Percentiles rank a stretch among this genome's conserved stretches.
Evolutionary conservation across 495 filamentous ascomycete genomes (phyloP).

Genomic region (Neurospora africana): DNA sequence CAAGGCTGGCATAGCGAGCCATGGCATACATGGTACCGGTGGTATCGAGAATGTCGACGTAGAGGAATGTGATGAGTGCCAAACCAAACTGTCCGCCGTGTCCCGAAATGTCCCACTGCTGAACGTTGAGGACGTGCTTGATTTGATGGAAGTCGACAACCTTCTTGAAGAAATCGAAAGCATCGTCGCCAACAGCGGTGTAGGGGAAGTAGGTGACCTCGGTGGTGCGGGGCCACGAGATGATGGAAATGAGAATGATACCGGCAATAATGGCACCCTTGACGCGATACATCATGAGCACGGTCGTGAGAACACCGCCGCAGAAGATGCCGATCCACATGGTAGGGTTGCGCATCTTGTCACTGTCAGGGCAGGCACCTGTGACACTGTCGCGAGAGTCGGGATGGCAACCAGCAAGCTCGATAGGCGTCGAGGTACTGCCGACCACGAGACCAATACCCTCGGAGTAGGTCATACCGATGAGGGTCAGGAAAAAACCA

Average conservation of each 20-base stretch:
- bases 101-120: slow-evolving; percentile 55
- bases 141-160: slow-evolving; percentile 74
- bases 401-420: slow-evolving; percentile 54
- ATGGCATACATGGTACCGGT: slow-evolving; percentile 76
- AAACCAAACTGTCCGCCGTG: slow-evolving; percentile 60
- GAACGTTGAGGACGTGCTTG: slow-evolving; percentile 49
- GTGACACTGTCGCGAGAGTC: slow-evolving; percentile 16
- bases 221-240: slow-evolving; percentile 69
- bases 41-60: slow-evolving; percentile 72
- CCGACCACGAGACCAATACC: slow-evolving; percentile 67
- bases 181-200: slow-evolving; percentile 48
- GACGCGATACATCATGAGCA: slow-evolving; percentile 73
- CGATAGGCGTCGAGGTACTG: slow-evolving; percentile 45
- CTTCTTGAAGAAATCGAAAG: slow-evolving; percentile 75
- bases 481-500: slow-evolving; percentile 69
- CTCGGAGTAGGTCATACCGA: slow-evolving; percentile 67
- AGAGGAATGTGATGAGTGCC: slow-evolving; percentile 74
- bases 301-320: slow-evolving; percentile 62
- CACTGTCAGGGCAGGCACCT: slow-evolving; percentile 39
- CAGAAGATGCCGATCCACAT: slow-evolving; percentile 82
- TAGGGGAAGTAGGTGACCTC: slow-evolving; percentile 70
- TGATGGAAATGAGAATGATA: slow-evolving; percentile 71
- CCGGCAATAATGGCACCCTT: slow-evolving; percentile 74
- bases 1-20: slow-evolving; percentile 64
- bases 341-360: slow-evolving; percentile 64